A percentile compares a stretch with the other conserved stretches of the same genome.
phyloP scores from a whole-genome alignment of 768 basidiomycete species.

The Amanita subjunquillea region DNA sequence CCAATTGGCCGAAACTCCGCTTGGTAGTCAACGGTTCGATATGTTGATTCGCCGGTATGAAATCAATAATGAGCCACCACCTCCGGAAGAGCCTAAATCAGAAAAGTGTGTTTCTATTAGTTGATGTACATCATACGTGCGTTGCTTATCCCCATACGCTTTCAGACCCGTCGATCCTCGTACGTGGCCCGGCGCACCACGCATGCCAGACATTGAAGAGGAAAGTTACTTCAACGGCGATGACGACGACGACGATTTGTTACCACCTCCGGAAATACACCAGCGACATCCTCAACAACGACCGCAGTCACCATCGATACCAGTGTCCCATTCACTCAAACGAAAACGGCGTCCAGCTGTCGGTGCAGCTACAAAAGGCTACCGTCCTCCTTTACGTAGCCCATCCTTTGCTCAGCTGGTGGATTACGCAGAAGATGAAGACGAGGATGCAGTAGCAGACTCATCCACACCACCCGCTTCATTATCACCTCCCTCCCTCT shows the following conservation, averaged over 20 bases:
- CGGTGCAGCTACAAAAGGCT: constrained; percentile 31
- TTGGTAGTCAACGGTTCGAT: constrained; percentile 60
- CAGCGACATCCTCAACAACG: constrained; percentile 20
- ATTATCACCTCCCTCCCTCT: constrained; percentile 5
- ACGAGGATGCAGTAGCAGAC: constrained; percentile 24
- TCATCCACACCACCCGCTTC: background rate
- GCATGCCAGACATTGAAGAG: constrained; percentile 63
- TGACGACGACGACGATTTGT: constrained; percentile 47
- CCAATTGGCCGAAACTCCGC: constrained; percentile 45
- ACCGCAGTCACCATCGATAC: constrained; percentile 24
- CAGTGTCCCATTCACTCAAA: constrained; percentile 33
- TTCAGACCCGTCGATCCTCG: constrained; percentile 31
- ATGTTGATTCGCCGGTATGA: constrained; percentile 77
- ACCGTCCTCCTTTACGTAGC: constrained; percentile 38
- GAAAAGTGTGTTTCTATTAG: constrained; percentile 32
- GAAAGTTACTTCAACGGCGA: constrained; percentile 91
- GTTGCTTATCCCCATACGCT: constrained; percentile 7
- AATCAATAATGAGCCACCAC: constrained; percentile 80
- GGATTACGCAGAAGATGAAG: constrained; percentile 74
- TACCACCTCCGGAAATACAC: constrained; percentile 22
- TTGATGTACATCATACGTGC: background rate
- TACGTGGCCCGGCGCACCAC: constrained; percentile 34
- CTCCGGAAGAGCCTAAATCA: constrained; percentile 35
- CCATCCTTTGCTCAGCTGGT: constrained; percentile 53
- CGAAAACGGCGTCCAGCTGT: constrained; percentile 45